phyloP scores from a whole-genome alignment of 345 rosid species.

The Ricinus communis region DNA sequence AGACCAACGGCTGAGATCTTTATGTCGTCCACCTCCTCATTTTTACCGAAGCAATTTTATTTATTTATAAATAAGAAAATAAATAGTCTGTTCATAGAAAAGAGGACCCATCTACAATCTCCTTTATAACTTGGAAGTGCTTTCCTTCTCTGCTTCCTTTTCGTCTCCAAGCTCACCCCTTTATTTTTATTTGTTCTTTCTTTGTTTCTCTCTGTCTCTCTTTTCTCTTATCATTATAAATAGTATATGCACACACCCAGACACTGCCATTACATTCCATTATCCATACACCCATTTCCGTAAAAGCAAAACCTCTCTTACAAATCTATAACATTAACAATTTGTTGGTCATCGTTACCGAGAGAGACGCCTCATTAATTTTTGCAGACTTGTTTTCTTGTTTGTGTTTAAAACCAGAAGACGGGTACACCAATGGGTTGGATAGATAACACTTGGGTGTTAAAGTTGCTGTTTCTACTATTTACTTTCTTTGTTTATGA shows the following conservation, averaged over 20 bases:
- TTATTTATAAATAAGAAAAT: background rate
- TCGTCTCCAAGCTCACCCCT: background rate
- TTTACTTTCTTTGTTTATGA: background rate
- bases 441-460: background rate
- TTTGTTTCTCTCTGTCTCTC: background rate
- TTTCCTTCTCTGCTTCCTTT: background rate
- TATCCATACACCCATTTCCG: background rate
- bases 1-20: slow-evolving; percentile 17
- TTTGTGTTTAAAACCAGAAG: too few relatives aligned
- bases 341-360: too few relatives aligned
- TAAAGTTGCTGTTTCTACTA: slow-evolving; percentile 5
- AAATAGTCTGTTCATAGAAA: background rate
- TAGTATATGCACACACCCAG: background rate
- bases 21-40: background rate
- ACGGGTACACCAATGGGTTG: too few relatives aligned
- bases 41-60: background rate
- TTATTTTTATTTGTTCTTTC: too few relatives aligned
- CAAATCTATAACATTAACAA: too few relatives aligned
- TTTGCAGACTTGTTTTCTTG: too few relatives aligned
- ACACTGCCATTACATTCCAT: background rate
- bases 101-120: too few relatives aligned
- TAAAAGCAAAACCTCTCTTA: background rate
- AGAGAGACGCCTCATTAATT: too few relatives aligned
- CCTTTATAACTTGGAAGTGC: background rate
- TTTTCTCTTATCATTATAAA: too few relatives aligned